Base-by-base conservation (phyloP, 306 rosid species). In the Vigna reflexopilosa region DNA sequence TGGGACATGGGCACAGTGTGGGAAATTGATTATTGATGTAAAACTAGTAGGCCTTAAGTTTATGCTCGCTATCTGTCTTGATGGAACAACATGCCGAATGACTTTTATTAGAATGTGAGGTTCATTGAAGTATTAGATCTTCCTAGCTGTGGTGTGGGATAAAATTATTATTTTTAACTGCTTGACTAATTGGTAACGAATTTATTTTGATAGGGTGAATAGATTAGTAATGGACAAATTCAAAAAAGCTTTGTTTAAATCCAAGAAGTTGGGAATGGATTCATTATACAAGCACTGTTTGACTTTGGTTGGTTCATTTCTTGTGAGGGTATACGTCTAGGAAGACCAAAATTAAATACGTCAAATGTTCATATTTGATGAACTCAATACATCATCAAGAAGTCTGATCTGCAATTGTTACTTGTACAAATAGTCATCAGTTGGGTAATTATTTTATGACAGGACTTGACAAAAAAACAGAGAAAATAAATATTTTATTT, bases 141-240 rank as follows among this genome's bases (percentile, higher is more conserved):
- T 57, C 56, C 70, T 40, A 26, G 24, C 4, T 34, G 67, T 47
- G 80, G 57, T 26, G 16, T 48, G 16, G 38, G 63, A 38, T 19
- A 24, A 57, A 57, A 47, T 19, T 26, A 19, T 45, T 73, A 32
- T 11, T n/a, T 80, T 42, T 47, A 66, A 17, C 26, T 19, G 70
- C 49, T 44, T 51, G 49, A 54, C 74, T 42, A 72, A 45, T 72
- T 80, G 74, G 47, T 63, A 2, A 34, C 15, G 68, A 16, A 63
- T 63, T 61, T 61, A 61, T 61, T 61, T 40, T 32, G 38, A 58
- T 58, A 12, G 65, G 38, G 13, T 26, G 17, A 2, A 11, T 24
- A 24, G 65, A 58, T 58, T 58, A 12, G 12, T 61, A 14, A 28
- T 61, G 19, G 11, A 13, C 20, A 28, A 61, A 61, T 28, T 61